Evolutionary conservation across 257 asterid species (phyloP), one percentile per base, ranked within the genome.

Genomic region (Ligustrum vulgare): DNA sequence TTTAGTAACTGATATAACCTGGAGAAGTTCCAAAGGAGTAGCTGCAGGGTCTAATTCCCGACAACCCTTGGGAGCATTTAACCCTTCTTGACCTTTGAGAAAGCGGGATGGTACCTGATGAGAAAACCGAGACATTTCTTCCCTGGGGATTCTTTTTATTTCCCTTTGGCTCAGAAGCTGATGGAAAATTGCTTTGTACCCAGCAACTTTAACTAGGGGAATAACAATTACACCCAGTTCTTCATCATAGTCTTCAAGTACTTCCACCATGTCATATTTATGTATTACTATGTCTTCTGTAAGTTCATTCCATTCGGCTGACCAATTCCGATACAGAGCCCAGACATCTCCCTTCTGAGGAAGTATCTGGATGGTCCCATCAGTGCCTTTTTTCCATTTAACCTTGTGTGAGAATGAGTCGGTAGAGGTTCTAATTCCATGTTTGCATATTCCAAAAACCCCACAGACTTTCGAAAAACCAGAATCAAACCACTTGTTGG

Each of bases 241-340:
- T 71, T 86, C 97, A 80, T 87, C 90, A 70, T 83, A 85, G 75
- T 89, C 91, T 82, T 86, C 95, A 77, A 91, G 86, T 47, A 91
- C 87, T 84, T 89, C 90, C 76, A 89, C 87, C 82, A 89, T 69
- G 72, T 91, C 90, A 23, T 87, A 89, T 65, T 89, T 85, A 71
- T 77, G 86, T 37, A 89, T 75, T 34, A 80, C 81, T 71, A 79
- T 84, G 37, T 82, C 83, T 66, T 84, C 93, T 0, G 89, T 87
- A 71, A 89, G 89, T 83, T 89, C 97, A 67, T 87, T 85, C 96
- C 96, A 91, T 62, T 91, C 91, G 1, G 84, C 74, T 31, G 90
- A 87, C 93, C 94, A 91, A 74, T 91, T 87, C 74, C 89, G 82
- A 83, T 89, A 87, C 86, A 91, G 77, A 72, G 95, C 94, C 97